Base-by-base conservation (phyloP, 495 filamentous ascomycete genomes). In the Penicillium lividum region DNA sequence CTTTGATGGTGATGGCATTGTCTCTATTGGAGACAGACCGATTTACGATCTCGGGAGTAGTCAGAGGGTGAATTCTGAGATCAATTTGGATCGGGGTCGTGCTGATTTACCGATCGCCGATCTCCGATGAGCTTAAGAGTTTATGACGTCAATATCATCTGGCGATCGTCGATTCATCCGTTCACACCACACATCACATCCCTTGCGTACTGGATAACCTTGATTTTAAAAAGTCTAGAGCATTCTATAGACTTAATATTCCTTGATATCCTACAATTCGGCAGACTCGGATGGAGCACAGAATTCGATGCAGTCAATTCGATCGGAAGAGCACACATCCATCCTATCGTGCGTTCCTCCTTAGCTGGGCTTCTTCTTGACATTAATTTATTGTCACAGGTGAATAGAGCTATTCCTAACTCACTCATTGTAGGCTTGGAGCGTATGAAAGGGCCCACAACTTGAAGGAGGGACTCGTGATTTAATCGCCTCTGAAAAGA, bases 91-190 rank as follows among this genome's bases (percentile, higher is more conserved):
- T 47, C 52, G 36, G n/a, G 52, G 34, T 55, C 29, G 47, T 6
- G 5, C 7, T 2, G 18, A 27, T 48, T 3, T 29, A 28, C n/a
- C 27, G 29, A 50, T 29, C 16, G 10, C 27, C 9, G 11, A 25
- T 46, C 27, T 27, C 43, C 25, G 16, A 18, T 33, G 48, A 51
- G 28, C 28, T 51, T 34, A 51, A 51, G 22, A 59, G 53, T 54
- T 43, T 44, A 59, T 59, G 57, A 59, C 57, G 57, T 59, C 57
- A 59, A 59, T 47, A 30, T 46, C 22, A 22, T 22, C 22, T 22
- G 22, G 22, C 22, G 22, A 22, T 22, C 22, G 22, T 22, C 22
- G 22, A 22, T 22, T 22, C 22, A 22, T 22, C 22, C 22, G 22
- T 22, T 22, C 22, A 22, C 22, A 22, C 2, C 22, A 22, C 22